A percentile compares a stretch with the other conserved stretches of the same genome.
Conservation (phyloP, 768 basidiomycete species). For the Coprinopsis strossmayeri region DNA sequence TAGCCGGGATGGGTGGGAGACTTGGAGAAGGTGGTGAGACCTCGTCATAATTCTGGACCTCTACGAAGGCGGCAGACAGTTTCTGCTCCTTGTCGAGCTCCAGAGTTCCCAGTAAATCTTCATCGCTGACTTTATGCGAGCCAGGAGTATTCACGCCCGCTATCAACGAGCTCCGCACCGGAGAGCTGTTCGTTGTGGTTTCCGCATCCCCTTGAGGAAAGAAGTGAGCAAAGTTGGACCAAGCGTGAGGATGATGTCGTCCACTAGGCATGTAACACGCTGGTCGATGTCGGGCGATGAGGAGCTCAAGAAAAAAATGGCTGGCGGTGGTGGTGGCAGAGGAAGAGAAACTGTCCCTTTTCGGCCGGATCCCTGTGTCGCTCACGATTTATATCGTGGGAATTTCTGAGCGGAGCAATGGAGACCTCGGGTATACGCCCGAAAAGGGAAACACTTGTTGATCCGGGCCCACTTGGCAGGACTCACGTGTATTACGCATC, state of each 20-base stretch:
- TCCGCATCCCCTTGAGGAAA: background rate
- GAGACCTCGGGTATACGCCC: background rate
- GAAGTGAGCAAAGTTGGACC: conserved; percentile 1
- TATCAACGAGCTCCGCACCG: too few species aligned
- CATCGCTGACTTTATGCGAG: background rate
- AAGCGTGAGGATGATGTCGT: background rate
- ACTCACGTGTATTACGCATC: background rate
- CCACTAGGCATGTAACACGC: conserved; percentile 5
- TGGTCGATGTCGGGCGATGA: conserved; percentile 17
- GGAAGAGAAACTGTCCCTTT: conserved; percentile 10
- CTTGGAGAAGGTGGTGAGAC: conserved; percentile 1
- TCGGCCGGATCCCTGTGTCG: conserved; percentile 10
- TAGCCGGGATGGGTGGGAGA: conserved; percentile 10
- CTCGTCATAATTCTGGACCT: conserved; percentile 7
- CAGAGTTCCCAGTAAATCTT: conserved; percentile 6
- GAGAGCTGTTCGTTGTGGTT: too few species aligned
- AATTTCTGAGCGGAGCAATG: background rate
- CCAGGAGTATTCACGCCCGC: too few species aligned
- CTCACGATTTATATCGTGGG: background rate
- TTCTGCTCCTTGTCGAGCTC: conserved; percentile 20
- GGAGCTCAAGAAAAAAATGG: conserved; percentile 5
- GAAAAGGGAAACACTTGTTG: background rate
- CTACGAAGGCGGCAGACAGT: conserved; percentile 16
- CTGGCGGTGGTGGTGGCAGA: conserved; percentile 14
- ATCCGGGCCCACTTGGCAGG: background rate